Evolutionary conservation across 192 early-diverging fungal species (phyloP).

Genomic region (Gryganskiella cystojenkinii): DNA sequence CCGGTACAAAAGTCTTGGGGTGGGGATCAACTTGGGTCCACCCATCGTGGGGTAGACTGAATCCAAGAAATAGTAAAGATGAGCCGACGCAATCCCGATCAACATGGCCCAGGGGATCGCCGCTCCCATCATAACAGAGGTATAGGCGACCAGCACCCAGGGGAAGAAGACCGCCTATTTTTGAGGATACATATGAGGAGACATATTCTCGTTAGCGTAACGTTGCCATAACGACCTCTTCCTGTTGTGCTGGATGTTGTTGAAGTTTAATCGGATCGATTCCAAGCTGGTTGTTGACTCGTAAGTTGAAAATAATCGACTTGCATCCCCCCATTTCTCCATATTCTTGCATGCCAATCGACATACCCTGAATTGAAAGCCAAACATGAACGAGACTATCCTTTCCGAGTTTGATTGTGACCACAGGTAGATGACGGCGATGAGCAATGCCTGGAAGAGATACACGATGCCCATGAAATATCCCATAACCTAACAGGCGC

Average conservation of each 20-base stretch:
- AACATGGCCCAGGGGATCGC: constrained; percentile 61
- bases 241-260: background rate
- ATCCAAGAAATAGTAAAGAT: constrained; percentile 81
- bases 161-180: constrained; percentile 74
- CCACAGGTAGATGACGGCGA: constrained; percentile 45
- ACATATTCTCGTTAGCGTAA: no score
- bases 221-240: no score
- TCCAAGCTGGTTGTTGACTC: background rate
- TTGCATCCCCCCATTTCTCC: background rate
- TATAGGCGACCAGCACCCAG: constrained; percentile 70
- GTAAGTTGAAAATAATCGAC: no score
- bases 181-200: background rate
- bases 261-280: background rate
- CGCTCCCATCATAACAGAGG: constrained; percentile 57
- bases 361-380: constrained; percentile 48
- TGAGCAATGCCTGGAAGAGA: constrained; percentile 40
- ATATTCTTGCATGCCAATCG: background rate
- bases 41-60: constrained; percentile 72
- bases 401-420: constrained; percentile 33
- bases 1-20: constrained; percentile 69
- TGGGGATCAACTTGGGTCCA: constrained; percentile 71
- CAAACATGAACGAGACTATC: constrained; percentile 53
- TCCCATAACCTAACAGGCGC: constrained; percentile 16
- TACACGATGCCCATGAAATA: constrained; percentile 8
- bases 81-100: constrained; percentile 75